Percentiles rank a stretch among this genome's conserved stretches.
phyloP scores from a whole-genome alignment of 176 grass and related monocot species.

The Oropetium thomaeum region DNA sequence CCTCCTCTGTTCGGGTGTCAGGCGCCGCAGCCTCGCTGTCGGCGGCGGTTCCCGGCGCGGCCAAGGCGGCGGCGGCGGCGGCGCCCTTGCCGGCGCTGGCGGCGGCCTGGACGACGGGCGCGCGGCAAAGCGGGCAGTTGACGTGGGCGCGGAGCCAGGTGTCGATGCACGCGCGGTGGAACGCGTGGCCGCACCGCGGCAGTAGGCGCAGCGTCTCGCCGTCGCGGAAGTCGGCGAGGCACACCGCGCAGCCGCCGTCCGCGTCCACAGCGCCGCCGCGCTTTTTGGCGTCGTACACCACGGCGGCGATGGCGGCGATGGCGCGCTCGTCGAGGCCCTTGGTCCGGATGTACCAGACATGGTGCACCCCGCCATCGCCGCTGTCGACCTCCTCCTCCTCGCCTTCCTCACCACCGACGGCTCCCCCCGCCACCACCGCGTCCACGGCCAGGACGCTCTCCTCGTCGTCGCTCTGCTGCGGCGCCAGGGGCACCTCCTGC shows the following conservation, averaged over 20 bases:
- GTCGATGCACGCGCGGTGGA: conserved; percentile 84
- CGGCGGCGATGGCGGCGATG: conserved; percentile 63
- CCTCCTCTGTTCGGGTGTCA: background rate
- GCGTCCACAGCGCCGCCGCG: background rate
- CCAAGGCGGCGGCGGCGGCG: background rate
- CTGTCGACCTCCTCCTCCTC: background rate
- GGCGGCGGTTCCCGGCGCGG: background rate
- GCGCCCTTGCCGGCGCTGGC: background rate
- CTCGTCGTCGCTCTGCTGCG: background rate
- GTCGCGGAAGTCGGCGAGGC: conserved; percentile 75
- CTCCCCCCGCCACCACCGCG: background rate
- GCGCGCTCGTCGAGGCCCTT: conserved; percentile 83
- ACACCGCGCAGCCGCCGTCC: conserved; percentile 55
- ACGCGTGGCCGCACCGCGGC: conserved; percentile 72
- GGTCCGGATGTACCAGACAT: conserved; percentile 82
- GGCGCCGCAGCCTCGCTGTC: too few relatives aligned
- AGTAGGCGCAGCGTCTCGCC: conserved; percentile 82
- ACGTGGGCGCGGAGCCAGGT: conserved; percentile 75
- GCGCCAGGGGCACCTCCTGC: conserved; percentile 6
- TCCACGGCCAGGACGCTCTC: background rate
- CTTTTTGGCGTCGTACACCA: conserved; percentile 61
- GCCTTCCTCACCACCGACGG: background rate
- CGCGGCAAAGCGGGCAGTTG: conserved; percentile 85
- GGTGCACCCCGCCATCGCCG: conserved; percentile 45
- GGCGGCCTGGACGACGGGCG: conserved; percentile 58